These are phyloP conservation scores for Gnomoniopsis sp. DNA, from an alignment of 2,329 filamentous ascomycete genomes.

Conservation along the genomic window DNA sequence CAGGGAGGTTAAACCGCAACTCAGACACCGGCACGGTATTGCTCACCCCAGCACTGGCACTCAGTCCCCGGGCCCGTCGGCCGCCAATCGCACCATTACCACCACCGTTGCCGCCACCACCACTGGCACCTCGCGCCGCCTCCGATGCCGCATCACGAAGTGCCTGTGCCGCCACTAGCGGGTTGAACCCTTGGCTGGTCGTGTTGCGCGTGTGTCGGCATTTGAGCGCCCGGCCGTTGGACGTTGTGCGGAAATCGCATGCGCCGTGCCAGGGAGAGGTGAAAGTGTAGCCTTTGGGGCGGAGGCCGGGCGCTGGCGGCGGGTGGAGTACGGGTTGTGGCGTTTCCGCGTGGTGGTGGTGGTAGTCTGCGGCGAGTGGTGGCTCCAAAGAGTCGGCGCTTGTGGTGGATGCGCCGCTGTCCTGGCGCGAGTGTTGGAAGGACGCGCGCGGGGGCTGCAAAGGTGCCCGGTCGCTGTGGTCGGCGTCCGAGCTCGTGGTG, in stretches of 20 bases:
- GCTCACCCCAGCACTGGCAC: conserved; percentile 1
- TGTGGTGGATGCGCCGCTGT: conserved; percentile 16
- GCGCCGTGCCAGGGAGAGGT: conserved; percentile 80
- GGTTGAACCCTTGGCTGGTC: conserved; percentile 37
- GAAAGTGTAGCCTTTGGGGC: conserved; percentile 70
- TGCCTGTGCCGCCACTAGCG: conserved; percentile 36
- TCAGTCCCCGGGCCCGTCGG: background rate
- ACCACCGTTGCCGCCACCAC: conserved; percentile 23
- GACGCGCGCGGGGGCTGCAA: conserved; percentile 18
- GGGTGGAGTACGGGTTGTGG: conserved; percentile 33
- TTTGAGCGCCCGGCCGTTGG: conserved; percentile 69
- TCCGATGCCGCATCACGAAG: conserved; percentile 20
- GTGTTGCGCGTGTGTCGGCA: conserved; percentile 69
- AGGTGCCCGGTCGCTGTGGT: conserved; percentile 14
- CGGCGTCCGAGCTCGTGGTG: conserved; percentile 23
- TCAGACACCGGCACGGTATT: conserved; percentile 63
- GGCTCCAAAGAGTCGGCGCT: background rate
- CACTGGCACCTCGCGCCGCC: background rate
- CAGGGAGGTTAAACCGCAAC: conserved; percentile 83
- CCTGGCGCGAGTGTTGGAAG: conserved; percentile 26
- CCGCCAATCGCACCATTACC: conserved; percentile 20
- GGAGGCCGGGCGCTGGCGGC: conserved; percentile 42
- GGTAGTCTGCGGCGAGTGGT: conserved; percentile 12
- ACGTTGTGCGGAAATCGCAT: conserved; percentile 80
- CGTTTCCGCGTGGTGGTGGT: background rate